Evolutionary conservation across 768 basidiomycete species (phyloP).

Genomic region (Rhodotorula taiwanensis): DNA sequence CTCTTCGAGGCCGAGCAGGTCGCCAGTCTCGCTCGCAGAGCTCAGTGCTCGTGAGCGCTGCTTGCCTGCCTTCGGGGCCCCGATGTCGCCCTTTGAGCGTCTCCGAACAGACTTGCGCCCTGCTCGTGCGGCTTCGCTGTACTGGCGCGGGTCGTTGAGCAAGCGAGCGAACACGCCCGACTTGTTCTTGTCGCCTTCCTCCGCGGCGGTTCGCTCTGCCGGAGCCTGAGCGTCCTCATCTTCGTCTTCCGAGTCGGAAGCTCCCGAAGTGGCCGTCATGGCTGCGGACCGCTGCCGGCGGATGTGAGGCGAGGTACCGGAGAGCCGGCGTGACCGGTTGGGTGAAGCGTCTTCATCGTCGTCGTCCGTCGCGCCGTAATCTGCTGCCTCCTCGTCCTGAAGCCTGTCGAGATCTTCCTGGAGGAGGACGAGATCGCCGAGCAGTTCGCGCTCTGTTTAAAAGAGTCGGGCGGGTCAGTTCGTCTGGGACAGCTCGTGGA

Average conservation of each 20-base stretch:
- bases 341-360: slow-evolving; percentile 14
- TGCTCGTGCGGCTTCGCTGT: slow-evolving; percentile 23
- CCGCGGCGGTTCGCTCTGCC: slow-evolving; percentile 11
- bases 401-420: slow-evolving; percentile 44
- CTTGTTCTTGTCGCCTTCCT: slow-evolving; percentile 1
- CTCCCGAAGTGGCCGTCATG: slow-evolving; percentile 8
- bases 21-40: slow-evolving; percentile 22
- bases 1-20: slow-evolving; percentile 41
- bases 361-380: background rate
- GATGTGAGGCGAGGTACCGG: background rate
- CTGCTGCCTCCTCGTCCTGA: slow-evolving; percentile 41
- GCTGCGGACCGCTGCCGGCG: background rate
- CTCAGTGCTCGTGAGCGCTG: background rate
- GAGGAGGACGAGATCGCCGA: slow-evolving; percentile 41
- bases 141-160: slow-evolving; percentile 28
- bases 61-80: background rate
- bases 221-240: background rate
- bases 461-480: background rate
- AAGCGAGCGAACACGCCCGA: slow-evolving; percentile 23
- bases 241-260: slow-evolving; percentile 24
- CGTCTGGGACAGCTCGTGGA: too few species aligned
- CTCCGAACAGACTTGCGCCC: slow-evolving; percentile 7
- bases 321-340: background rate
- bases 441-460: slow-evolving; percentile 56
- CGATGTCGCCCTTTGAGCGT: background rate